Evolutionary conservation across 1,139 yeast genomes (phyloP), one percentile per base, ranked within the genome.

Genomic region (Yamadazyma epiphylla): DNA sequence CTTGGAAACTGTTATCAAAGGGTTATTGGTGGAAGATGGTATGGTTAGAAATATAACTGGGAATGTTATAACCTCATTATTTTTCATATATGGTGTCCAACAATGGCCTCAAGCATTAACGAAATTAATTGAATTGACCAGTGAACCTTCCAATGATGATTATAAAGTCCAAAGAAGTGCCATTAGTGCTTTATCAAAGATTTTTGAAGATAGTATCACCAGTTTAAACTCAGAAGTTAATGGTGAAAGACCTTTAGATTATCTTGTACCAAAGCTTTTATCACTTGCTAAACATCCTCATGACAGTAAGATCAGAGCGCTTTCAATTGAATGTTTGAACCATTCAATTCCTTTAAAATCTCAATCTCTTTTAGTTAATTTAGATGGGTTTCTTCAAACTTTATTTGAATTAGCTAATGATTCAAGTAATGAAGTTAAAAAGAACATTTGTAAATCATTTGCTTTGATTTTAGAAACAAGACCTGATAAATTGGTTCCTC

Each of bases 1-100:
- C 19, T 68, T 84, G 44, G 60, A 68, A n/a, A 66, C 78, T 42
- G 68, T 88, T 15, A 58, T 86, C 22, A 68, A 70, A 32, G 98
- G 96, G 2, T 66, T 91, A 30, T 54, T 74, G 29, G 84, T 77
- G 34, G 48, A 60, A 1, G 77, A 77, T 38, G 54, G 64, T 13
- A 61, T 85, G 48, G 85, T 89, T 15, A 72, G 95, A 39, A 87
- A 85, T 49, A 86, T 89, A 38, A 80, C 96, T 10, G 96, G 97
- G 26, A 89, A 81, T 49, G 95, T 88, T 31, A 80, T 91, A 31
- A 85, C 97, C 2, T 73, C 95, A 0, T 60, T 91, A 24, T 83
- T 89, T 45, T 69, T 83, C 6, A 65, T 76, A n/a, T 74, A 77
- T 28, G 94, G 95, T 1, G 66, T 85, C 25, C 57, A 63, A 19